Evolutionary conservation across 306 rosid genomes (phyloP).

Genomic region (Rosa lucieae): DNA sequence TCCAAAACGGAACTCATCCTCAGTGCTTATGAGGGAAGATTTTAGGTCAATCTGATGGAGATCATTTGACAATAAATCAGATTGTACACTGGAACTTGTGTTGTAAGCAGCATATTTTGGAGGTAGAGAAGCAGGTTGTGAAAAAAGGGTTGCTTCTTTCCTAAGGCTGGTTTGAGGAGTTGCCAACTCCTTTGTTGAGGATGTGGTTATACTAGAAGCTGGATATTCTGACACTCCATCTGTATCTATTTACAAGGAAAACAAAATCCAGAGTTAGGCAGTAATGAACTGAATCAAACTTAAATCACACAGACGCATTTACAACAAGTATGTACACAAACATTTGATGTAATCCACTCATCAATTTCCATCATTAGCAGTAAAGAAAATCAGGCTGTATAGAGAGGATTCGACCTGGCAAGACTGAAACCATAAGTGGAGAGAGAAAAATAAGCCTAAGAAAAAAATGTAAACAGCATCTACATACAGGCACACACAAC

Average conservation of each 20-base stretch:
- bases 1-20: slow-evolving; percentile 61
- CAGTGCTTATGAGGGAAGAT: slow-evolving; percentile 50
- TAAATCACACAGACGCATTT: not conserved
- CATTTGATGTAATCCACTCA: not conserved
- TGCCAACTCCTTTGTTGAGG: slow-evolving; percentile 49
- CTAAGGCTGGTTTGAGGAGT: slow-evolving; percentile 47
- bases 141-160: slow-evolving; percentile 57
- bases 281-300: not conserved
- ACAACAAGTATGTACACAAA: not conserved
- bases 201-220: slow-evolving; percentile 36
- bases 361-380: not conserved
- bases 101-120: slow-evolving; percentile 50
- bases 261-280: slow-evolving; percentile 23
- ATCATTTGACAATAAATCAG: slow-evolving; percentile 51
- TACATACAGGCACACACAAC: not conserved
- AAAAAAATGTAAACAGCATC: not conserved
- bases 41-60: slow-evolving; percentile 61
- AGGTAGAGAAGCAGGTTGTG: slow-evolving; percentile 49
- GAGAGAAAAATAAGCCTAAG: not conserved
- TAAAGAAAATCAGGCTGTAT: not conserved
- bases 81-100: slow-evolving; percentile 50
- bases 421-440: not conserved
- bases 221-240: slow-evolving; percentile 58
- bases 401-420: not conserved
- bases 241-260: slow-evolving; percentile 43